Conservation (phyloP, 2,329 filamentous ascomycete genomes). For the Chaetomiaceae sp. region DNA sequence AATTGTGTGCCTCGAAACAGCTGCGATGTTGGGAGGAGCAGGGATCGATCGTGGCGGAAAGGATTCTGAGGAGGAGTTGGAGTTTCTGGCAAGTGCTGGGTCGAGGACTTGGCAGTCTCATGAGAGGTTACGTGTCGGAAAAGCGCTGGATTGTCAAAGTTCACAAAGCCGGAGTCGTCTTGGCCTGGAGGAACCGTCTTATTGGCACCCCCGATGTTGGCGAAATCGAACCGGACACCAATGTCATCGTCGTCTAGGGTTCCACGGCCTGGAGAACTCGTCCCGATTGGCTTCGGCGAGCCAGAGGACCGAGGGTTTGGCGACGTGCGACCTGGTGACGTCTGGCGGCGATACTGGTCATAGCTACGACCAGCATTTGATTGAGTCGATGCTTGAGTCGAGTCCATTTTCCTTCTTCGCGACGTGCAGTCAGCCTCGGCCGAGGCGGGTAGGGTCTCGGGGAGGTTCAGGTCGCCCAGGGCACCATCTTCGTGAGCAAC, state of each 20-base stretch:
- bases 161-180: constrained; percentile 33
- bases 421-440: not conserved
- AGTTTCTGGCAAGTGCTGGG: constrained; percentile 40
- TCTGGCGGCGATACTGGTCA: constrained; percentile 36
- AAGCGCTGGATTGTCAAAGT: constrained; percentile 20
- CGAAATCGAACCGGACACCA: constrained; percentile 44
- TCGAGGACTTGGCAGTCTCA: constrained; percentile 11
- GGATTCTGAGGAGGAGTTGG: constrained; percentile 47
- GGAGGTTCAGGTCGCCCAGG: constrained; percentile 5
- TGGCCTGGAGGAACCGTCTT: constrained; percentile 31
- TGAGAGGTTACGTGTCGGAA: constrained; percentile 7
- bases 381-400: constrained; percentile 53
- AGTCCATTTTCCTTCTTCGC: constrained; percentile 37
- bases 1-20: constrained; percentile 53
- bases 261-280: constrained; percentile 26
- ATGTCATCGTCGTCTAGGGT: constrained; percentile 46
- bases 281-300: constrained; percentile 19
- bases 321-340: constrained; percentile 16
- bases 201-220: constrained; percentile 35
- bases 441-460: constrained; percentile 7
- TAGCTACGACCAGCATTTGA: constrained; percentile 55
- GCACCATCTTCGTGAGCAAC: constrained; percentile 2
- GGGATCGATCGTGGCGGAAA: constrained; percentile 38
- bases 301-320: constrained; percentile 29
- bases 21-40: constrained; percentile 43